Percentiles rank a stretch among this genome's conserved stretches.
Evolutionary conservation across 2,329 filamentous ascomycete genomes (phyloP).

Genomic region (Xylaria sp.): DNA sequence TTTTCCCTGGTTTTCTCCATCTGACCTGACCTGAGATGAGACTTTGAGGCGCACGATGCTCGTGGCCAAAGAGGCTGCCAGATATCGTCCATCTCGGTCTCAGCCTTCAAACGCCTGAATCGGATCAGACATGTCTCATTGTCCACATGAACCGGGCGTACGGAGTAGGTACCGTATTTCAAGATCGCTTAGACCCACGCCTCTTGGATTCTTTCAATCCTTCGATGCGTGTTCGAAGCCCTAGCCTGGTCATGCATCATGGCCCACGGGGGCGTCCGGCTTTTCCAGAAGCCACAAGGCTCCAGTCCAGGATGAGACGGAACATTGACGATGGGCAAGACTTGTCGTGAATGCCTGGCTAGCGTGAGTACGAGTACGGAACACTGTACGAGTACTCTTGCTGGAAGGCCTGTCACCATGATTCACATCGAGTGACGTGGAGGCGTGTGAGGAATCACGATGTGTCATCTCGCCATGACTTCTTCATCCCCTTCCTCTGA

Average conservation of each 20-base stretch:
- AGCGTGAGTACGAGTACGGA: not conserved
- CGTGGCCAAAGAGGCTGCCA: conserved; percentile 4
- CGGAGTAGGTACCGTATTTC: too few species aligned
- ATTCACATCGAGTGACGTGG: not conserved
- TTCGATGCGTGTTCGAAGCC: not conserved
- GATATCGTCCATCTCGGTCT: conserved; percentile 8
- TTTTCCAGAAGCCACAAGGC: not conserved
- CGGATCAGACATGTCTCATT: too few species aligned
- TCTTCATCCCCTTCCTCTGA: too few species aligned
- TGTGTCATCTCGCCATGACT: not conserved
- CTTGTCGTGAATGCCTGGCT: not conserved
- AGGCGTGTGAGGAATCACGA: not conserved
- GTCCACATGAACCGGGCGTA: too few species aligned
- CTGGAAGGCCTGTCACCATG: not conserved
- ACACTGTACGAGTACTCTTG: not conserved
- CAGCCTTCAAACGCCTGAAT: conserved; percentile 14
- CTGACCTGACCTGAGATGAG: not conserved
- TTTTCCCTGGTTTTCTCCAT: not conserved
- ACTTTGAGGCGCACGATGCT: conserved; percentile 1
- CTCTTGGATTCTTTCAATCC: not conserved
- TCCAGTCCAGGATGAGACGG: not conserved
- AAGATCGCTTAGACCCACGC: too few species aligned
- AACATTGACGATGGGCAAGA: not conserved
- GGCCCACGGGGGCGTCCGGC: too few species aligned
- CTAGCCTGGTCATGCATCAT: not conserved